These are phyloP conservation scores for Solanum hybrid DNA, from an alignment of 305 asterid genomes.

Conservation along the genomic window DNA sequence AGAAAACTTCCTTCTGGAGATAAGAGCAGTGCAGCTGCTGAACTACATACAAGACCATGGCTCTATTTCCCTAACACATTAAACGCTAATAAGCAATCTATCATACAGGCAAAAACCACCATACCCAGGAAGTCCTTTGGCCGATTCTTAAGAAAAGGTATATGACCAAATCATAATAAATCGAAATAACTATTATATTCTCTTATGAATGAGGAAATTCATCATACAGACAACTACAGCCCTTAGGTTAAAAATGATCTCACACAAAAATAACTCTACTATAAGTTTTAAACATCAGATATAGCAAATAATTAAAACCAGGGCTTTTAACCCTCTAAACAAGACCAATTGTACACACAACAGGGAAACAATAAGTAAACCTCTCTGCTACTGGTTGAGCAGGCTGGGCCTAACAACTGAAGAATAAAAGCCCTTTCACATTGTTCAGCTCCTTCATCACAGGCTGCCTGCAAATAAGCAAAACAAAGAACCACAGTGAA, in stretches of 20 bases:
- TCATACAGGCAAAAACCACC: not conserved
- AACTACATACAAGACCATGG: not conserved
- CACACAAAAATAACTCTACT: not conserved
- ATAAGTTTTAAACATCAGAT: not conserved
- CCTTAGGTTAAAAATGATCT: not conserved
- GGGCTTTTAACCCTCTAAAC: slow-evolving; percentile 2
- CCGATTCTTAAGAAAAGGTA: not conserved
- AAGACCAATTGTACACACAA: not conserved
- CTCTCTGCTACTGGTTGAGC: slow-evolving; percentile 38
- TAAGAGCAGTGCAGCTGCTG: not conserved
- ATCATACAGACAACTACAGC: not conserved
- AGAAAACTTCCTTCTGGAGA: not conserved
- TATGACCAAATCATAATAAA: not conserved
- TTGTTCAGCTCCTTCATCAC: slow-evolving; percentile 60
- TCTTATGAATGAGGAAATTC: not conserved
- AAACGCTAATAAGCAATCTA: not conserved
- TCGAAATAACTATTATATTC: not conserved
- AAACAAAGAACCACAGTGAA: slow-evolving; percentile 13
- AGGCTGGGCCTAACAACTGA: slow-evolving; percentile 49
- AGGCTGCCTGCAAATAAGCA: slow-evolving; percentile 61
- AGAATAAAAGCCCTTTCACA: slow-evolving; percentile 74
- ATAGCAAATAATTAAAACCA: not conserved
- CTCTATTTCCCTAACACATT: not conserved
- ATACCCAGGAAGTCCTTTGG: not conserved
- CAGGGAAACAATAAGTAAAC: slow-evolving; percentile 24